Conservation (phyloP, 169 alveolate species). For the Plasmodium cynomolgi region DNA sequence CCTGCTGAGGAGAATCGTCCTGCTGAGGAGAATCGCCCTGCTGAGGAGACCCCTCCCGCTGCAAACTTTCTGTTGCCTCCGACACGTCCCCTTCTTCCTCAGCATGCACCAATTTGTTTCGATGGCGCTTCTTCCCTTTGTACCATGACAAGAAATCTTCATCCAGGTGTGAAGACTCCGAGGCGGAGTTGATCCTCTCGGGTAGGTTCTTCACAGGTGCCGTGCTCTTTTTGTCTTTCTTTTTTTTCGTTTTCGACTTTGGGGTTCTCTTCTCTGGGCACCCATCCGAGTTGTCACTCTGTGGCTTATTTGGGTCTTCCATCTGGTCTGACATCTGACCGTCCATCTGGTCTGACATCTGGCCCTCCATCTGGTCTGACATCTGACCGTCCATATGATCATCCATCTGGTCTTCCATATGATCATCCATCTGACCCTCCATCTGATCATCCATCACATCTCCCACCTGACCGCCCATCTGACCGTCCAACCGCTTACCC, state of each 20-base stretch:
- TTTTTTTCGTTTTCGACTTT: background rate
- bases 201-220: background rate
- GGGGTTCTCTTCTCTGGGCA: background rate
- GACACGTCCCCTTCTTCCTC: background rate
- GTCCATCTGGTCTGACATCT: background rate
- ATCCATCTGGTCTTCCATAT: background rate
- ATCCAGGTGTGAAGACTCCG: background rate
- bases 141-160: constrained; percentile 30
- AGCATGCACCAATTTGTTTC: background rate
- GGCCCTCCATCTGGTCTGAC: background rate
- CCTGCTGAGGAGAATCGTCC: background rate
- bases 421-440: background rate
- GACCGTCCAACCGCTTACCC: background rate
- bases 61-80: background rate
- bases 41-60: background rate
- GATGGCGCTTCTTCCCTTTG: constrained; percentile 5
- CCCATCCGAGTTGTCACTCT: background rate
- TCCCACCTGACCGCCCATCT: background rate
- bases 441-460: too few species aligned
- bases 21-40: too few species aligned
- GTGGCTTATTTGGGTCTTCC: background rate
- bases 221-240: constrained; percentile 1
- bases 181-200: background rate
- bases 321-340: background rate
- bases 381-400: background rate